These are phyloP conservation scores for Paecilomyces sp. DNA, from an alignment of 2,329 filamentous ascomycete species.

Conservation along the genomic window DNA sequence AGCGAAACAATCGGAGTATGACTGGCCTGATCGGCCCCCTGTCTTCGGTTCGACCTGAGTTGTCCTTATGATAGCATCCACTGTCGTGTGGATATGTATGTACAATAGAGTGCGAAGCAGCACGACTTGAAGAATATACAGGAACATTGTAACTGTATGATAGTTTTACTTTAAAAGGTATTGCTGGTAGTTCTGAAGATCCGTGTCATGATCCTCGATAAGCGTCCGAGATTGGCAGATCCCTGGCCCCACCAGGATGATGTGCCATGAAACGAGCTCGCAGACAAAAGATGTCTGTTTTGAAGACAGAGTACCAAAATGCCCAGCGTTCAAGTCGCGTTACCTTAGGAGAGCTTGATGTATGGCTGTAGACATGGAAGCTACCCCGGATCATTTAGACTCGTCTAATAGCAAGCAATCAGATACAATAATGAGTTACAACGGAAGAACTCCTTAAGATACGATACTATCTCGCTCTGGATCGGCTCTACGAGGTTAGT, in stretches of 20 bases:
- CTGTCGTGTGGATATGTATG: background rate
- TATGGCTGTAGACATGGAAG: too few relatives aligned
- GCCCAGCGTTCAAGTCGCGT: too few relatives aligned
- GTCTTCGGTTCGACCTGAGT: background rate
- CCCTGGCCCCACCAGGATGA: background rate
- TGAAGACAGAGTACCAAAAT: too few relatives aligned
- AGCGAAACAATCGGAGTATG: background rate
- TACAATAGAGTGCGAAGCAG: background rate
- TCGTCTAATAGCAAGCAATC: background rate
- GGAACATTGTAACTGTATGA: background rate
- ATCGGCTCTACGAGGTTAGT: background rate
- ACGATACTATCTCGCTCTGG: background rate
- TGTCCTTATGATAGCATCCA: background rate
- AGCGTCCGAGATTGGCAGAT: background rate
- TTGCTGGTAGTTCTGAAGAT: background rate
- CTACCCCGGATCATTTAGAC: too few relatives aligned
- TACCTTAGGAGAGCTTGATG: too few relatives aligned
- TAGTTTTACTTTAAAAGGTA: background rate
- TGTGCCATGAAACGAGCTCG: background rate
- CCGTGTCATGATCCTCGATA: background rate
- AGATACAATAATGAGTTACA: background rate
- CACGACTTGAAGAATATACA: background rate
- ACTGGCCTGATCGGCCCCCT: too few relatives aligned
- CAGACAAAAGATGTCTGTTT: background rate
- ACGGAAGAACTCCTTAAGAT: background rate